Percentiles rank a stretch among this genome's conserved stretches.
Evolutionary conservation across 371 early-diverging fungal genomes (phyloP).

Genomic region (Nematocida parisii): DNA sequence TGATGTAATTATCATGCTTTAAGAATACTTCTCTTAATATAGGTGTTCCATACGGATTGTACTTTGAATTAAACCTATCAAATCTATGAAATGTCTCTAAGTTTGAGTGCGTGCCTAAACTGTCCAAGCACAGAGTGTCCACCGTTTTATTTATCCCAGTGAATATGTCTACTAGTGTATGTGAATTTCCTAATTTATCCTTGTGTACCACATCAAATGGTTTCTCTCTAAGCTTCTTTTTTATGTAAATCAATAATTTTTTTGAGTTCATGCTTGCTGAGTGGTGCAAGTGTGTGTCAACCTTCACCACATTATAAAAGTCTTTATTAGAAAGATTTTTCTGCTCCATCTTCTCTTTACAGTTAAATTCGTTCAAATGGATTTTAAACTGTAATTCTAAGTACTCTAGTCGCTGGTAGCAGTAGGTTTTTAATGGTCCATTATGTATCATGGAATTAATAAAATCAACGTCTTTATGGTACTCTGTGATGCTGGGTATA

Average conservation of each 20-base stretch:
- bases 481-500: constrained; percentile 74
- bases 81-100: constrained; percentile 78
- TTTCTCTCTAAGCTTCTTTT: constrained; percentile 80
- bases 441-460: constrained; percentile 79
- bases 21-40: constrained; percentile 79
- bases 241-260: constrained; percentile 90
- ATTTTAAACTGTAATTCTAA: constrained; percentile 87
- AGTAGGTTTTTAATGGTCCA: constrained; percentile 88
- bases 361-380: constrained; percentile 74
- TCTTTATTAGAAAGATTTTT: constrained; percentile 82
- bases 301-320: constrained; percentile 94
- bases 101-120: constrained; percentile 86
- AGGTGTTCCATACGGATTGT: constrained; percentile 80
- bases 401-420: constrained; percentile 83
- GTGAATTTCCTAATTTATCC: constrained; percentile 69
- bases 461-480: constrained; percentile 79
- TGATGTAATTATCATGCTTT: constrained; percentile 88
- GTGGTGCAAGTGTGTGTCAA: constrained; percentile 94
- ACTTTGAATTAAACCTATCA: constrained; percentile 93
- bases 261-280: constrained; percentile 95
- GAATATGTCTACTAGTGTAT: constrained; percentile 76
- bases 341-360: constrained; percentile 82
- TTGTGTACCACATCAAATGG: constrained; percentile 71
- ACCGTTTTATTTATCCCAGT: constrained; percentile 84
- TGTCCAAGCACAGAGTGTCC: constrained; percentile 88